Percentiles rank a stretch among this genome's conserved stretches.
These are phyloP conservation scores for Eucalyptus cloeziana DNA, from an alignment of 345 rosid genomes.

Conservation along the genomic window DNA sequence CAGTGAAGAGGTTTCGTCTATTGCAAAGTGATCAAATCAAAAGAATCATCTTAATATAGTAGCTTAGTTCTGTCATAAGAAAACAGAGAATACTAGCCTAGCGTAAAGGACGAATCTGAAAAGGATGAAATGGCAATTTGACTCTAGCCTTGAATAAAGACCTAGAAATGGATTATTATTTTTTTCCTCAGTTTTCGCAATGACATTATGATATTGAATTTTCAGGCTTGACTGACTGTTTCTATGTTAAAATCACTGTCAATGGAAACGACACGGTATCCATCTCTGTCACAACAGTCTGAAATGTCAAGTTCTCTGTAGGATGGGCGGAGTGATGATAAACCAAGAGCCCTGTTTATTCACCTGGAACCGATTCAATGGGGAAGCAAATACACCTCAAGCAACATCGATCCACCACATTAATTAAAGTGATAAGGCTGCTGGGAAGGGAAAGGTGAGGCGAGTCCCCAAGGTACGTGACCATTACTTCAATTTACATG, in stretches of 20 bases:
- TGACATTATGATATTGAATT: too few species aligned
- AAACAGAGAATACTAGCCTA: background rate
- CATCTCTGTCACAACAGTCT: too few species aligned
- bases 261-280: too few species aligned
- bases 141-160: background rate
- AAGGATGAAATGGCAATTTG: background rate
- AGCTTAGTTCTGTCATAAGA: background rate
- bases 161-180: background rate
- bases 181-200: background rate
- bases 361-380: rapidly evolving
- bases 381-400: background rate
- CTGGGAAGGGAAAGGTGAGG: background rate
- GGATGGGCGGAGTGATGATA: too few species aligned
- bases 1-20: background rate
- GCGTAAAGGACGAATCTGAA: background rate
- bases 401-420: background rate
- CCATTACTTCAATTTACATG: background rate
- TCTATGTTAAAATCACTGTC: too few species aligned
- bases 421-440: background rate
- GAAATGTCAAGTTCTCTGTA: too few species aligned
- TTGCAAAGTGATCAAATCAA: background rate
- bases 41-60: background rate
- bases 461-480: background rate
- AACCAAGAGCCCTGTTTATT: too few species aligned
- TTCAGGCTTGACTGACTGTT: too few species aligned